A percentile compares a stretch with the other conserved stretches of the same genome.
phyloP scores from a whole-genome alignment of 768 basidiomycete species.

The Austroboletus eburneus region DNA sequence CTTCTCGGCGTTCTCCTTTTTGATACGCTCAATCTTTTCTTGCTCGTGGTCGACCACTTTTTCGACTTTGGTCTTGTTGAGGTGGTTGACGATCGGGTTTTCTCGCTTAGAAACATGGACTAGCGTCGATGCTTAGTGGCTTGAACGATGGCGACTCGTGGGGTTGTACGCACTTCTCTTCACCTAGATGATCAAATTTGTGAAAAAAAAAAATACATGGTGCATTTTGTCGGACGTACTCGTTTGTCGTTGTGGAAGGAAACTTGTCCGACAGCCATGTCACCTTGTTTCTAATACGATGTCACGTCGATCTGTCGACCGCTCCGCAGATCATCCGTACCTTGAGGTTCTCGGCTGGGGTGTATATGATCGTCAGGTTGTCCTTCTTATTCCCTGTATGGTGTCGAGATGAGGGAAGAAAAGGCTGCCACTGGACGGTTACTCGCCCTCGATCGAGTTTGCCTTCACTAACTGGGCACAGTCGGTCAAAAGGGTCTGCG shows the following conservation, averaged over 20 bases:
- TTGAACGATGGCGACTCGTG: background rate
- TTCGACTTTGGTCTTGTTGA: conserved; percentile 91
- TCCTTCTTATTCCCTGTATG: conserved; percentile 90
- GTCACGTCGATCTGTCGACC: conserved; percentile 1
- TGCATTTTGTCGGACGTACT: conserved; percentile 36
- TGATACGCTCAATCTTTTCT: conserved; percentile 78
- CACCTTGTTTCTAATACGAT: conserved; percentile 79
- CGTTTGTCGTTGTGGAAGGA: conserved; percentile 90
- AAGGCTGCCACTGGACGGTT: background rate
- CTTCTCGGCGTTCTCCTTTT: conserved; percentile 64
- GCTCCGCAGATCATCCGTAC: conserved; percentile 35
- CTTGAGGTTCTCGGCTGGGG: conserved; percentile 89
- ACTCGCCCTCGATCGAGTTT: conserved; percentile 85
- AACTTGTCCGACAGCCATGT: conserved; percentile 96
- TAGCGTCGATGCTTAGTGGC: conserved; percentile 24
- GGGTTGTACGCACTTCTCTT: conserved; percentile 58
- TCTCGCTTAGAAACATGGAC: conserved; percentile 79
- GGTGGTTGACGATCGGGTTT: conserved; percentile 84
- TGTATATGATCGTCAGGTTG: conserved; percentile 90
- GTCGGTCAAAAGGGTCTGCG: conserved; percentile 71
- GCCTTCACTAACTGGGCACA: conserved; percentile 96
- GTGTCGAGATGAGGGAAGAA: background rate
- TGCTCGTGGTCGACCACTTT: conserved; percentile 86
- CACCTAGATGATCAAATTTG: conserved; percentile 48
- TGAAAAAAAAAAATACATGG: background rate